phyloP scores from a whole-genome alignment of 768 basidiomycete genomes.

The Lactifluus subvellereus region DNA sequence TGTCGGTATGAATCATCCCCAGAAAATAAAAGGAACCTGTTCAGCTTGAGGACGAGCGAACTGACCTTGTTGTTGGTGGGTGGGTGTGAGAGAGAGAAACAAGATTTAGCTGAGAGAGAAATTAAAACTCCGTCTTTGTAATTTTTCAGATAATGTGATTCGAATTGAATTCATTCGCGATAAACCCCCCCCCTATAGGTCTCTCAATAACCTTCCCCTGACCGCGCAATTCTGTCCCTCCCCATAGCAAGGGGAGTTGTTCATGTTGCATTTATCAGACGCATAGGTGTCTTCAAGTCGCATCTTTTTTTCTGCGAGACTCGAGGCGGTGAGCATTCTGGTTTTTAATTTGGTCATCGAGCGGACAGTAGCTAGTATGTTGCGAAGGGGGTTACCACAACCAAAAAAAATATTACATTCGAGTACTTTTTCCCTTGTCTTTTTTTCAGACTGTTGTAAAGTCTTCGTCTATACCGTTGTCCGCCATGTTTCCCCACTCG shows the following conservation, averaged over 20 bases:
- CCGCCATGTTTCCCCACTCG: background rate
- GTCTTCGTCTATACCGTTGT: background rate
- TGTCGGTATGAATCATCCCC: conserved; percentile 22
- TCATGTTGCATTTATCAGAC: background rate
- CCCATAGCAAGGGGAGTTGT: conserved; percentile 8
- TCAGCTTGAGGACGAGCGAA: background rate
- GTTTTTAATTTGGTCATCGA: conserved; percentile 6
- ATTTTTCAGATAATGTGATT: conserved; percentile 21
- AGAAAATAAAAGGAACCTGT: background rate
- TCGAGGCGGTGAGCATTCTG: conserved; percentile 8
- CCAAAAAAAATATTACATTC: conserved; percentile 22
- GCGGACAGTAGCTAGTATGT: background rate
- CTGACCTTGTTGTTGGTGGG: background rate
- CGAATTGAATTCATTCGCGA: background rate
- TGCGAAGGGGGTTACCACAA: conserved; percentile 16
- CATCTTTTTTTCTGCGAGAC: background rate
- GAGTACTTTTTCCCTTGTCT: background rate
- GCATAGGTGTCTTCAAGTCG: background rate
- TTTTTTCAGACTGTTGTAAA: background rate
- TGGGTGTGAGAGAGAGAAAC: background rate
- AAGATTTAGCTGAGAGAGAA: conserved; percentile 21
- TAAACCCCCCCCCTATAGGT: background rate
- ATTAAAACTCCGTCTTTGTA: conserved; percentile 17
- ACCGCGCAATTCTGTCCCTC: background rate
- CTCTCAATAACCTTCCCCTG: conserved; percentile 11